Base-by-base conservation (phyloP, 176 grass and related monocot species). In the Saccharum spontaneum region DNA sequence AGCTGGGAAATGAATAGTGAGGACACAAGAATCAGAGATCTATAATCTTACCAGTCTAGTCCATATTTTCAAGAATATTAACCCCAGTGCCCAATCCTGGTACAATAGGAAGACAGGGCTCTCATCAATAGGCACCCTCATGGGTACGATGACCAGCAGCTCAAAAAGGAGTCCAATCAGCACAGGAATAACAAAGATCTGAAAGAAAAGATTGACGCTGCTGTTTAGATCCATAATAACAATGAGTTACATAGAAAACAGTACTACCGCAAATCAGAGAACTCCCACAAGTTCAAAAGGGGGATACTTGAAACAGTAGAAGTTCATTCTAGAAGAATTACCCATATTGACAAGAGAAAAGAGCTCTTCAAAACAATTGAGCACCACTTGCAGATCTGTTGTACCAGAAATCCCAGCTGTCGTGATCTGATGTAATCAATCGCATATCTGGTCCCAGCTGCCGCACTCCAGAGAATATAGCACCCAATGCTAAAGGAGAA, bases 41-140 rank as follows among this genome's bases (percentile, higher is more conserved):
- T 73, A 60, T 40, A 14, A 52, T 41, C 66, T 80, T 92, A 99
- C 97, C 92, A 99, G 85, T 72, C 97, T 86, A 59, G 97, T 99
- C 92, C 97, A 94, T 69, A 99, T 99, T 86, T 99, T 99, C 38
- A 99, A 90, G 78, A 97, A 97, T 83, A 99, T 99, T 54, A 99
- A 61, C 10, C 97, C 97, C 70, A 99, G 84, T 62, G 94, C 97
- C 97, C 97, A 99, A 86, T 99, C 97, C 84, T 99, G 97, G 70
- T 99, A 99, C 68, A 99, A 57, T 36, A 99, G 88, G 79, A 99
- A 99, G 85, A 99, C 90, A 0, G 92, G 92, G 86, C 94, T 99
- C 88, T 99, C 94, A 28, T 99, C 97, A 67, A 97, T 95, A 57
- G 97, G 94, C 40, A 99, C 97, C 81, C 97, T 94, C 90, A 97